Percentiles rank a stretch among this genome's conserved stretches.
These are phyloP conservation scores for Nakazawaea holstii DNA, from an alignment of 805 yeast genomes.

Conservation along the genomic window DNA sequence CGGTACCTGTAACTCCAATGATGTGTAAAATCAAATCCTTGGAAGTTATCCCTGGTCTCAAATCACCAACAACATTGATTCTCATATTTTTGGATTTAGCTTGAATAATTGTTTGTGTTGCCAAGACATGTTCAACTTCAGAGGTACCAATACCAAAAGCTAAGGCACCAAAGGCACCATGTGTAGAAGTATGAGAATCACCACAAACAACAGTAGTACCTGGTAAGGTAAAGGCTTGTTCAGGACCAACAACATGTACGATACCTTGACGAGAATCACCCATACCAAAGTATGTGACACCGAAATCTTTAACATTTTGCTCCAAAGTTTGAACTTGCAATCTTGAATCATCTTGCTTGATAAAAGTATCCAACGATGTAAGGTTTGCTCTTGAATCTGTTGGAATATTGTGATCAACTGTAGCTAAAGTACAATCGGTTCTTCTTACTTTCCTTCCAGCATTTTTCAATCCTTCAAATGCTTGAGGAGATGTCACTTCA, in stretches of 20 bases:
- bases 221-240: conserved; percentile 97
- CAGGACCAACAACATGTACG: conserved; percentile 98
- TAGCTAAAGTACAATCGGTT: conserved; percentile 86
- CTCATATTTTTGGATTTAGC: conserved; percentile 96
- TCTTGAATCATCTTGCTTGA: conserved; percentile 86
- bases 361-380: conserved; percentile 71
- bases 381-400: conserved; percentile 80
- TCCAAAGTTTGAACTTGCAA: conserved; percentile 90
- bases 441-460: conserved; percentile 91
- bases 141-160: conserved; percentile 99
- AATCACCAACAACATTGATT: conserved; percentile 76
- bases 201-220: conserved; percentile 99
- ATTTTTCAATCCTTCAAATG: conserved; percentile 88
- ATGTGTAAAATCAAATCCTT: conserved; percentile 93
- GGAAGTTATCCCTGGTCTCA: conserved; percentile 87
- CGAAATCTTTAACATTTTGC: conserved; percentile 86
- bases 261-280: conserved; percentile 94
- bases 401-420: conserved; percentile 97
- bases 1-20: conserved; percentile 96
- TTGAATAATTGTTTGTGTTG: conserved; percentile 95
- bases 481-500: conserved; percentile 99
- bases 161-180: conserved; percentile 96
- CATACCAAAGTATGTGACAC: conserved; percentile 91
- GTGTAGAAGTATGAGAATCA: conserved; percentile 98
- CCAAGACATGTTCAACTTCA: conserved; percentile 97